These are phyloP conservation scores for Sugiyamaella valdiviana DNA, from an alignment of 805 yeast genomes.

Conservation along the genomic window DNA sequence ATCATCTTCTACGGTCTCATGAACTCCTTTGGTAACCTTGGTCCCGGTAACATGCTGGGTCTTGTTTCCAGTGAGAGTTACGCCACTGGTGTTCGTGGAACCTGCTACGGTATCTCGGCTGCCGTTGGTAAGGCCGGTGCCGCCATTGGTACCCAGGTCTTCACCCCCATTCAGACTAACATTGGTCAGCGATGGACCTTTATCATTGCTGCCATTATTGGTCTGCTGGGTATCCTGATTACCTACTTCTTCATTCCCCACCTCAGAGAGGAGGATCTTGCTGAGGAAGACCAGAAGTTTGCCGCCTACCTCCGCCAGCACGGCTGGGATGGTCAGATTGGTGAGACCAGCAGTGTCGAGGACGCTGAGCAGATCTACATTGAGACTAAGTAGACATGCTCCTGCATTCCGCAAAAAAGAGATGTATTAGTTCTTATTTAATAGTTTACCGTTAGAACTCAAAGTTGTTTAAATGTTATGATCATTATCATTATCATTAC, in stretches of 20 bases:
- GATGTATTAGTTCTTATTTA: no score
- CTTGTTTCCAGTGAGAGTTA: constrained; percentile 58
- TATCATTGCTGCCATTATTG: constrained; percentile 70
- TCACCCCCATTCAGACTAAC: constrained; percentile 58
- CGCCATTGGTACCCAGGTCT: constrained; percentile 70
- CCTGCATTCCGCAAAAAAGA: background rate
- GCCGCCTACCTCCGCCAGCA: constrained; percentile 50
- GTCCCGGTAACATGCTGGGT: constrained; percentile 76
- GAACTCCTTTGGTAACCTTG: constrained; percentile 65
- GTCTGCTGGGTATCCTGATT: constrained; percentile 54
- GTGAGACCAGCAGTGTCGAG: constrained; percentile 19
- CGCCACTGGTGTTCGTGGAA: constrained; percentile 74
- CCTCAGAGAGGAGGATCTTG: constrained; percentile 60
- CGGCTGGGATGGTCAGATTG: constrained; percentile 51
- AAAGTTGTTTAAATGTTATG: no score
- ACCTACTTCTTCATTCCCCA: constrained; percentile 64
- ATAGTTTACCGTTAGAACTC: no score
- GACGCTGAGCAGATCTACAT: background rate
- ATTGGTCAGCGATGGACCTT: constrained; percentile 71
- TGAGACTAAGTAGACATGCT: background rate
- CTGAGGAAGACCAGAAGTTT: constrained; percentile 57
- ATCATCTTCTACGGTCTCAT: constrained; percentile 68
- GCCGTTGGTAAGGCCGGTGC: constrained; percentile 83
- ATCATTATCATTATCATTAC: no score
- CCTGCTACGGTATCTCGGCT: constrained; percentile 68